These are phyloP conservation scores for Eustoma russellianum DNA, from an alignment of 257 asterid species.

Conservation along the genomic window DNA sequence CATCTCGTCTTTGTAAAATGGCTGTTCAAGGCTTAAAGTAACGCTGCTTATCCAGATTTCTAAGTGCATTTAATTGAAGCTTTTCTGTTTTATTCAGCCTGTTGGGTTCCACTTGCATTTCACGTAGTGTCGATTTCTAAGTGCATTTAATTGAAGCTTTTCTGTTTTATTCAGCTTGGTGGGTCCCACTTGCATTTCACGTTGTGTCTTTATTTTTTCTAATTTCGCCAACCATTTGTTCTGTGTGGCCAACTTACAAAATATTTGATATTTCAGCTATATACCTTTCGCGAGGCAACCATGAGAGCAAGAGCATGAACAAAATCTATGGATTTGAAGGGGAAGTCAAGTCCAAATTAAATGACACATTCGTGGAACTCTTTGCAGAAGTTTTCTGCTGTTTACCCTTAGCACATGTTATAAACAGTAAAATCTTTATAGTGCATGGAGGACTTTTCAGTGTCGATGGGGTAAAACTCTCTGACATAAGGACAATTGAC, in stretches of 20 bases:
- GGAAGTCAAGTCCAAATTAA: conserved; percentile 89
- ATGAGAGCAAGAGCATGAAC: conserved; percentile 99
- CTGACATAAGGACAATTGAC: conserved; percentile 80
- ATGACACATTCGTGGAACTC: conserved; percentile 81
- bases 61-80: background rate
- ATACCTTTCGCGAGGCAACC: conserved; percentile 91
- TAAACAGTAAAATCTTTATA: conserved; percentile 70
- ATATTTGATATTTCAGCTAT: conserved; percentile 52
- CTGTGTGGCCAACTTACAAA: conserved; percentile 10
- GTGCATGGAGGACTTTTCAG: conserved; percentile 99
- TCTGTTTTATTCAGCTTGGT: background rate
- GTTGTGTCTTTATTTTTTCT: background rate
- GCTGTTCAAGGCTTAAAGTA: background rate
- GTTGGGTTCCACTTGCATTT: too few species aligned
- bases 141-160: background rate
- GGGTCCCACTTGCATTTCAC: too few species aligned
- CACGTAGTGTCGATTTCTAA: background rate
- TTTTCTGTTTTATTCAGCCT: background rate
- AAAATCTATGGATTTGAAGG: conserved; percentile 99
- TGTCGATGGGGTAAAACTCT: conserved; percentile 89
- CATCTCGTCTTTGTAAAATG: background rate
- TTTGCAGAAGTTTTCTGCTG: conserved; percentile 98
- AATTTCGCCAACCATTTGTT: too few species aligned
- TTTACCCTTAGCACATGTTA: conserved; percentile 90
- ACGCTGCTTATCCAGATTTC: background rate